These are phyloP conservation scores for Venustampulla echinocandica DNA, from an alignment of 495 filamentous ascomycete species.

Conservation along the genomic window DNA sequence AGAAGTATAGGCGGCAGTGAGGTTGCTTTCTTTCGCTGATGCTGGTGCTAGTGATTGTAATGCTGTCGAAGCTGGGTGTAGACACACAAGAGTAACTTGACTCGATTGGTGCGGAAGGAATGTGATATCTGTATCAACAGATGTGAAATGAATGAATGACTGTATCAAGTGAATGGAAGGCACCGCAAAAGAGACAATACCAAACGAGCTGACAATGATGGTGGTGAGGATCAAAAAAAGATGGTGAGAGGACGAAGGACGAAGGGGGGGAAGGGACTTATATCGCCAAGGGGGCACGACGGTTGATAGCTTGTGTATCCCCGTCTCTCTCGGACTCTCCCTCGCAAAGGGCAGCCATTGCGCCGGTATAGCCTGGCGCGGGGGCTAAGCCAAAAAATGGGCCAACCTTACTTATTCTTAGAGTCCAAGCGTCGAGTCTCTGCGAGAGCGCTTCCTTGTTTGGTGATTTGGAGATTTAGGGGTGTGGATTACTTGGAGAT, in stretches of 20 bases:
- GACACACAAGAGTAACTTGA: conserved; percentile 20
- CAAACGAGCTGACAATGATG: too few relatives aligned
- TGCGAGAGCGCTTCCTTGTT: too few relatives aligned
- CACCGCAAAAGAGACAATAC: background rate
- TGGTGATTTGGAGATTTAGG: too few relatives aligned
- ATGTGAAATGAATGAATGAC: conserved; percentile 4
- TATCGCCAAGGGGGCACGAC: background rate
- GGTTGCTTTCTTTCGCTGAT: background rate
- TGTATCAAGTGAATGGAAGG: background rate
- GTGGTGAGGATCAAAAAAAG: too few relatives aligned
- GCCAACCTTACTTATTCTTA: too few relatives aligned
- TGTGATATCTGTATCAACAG: conserved; percentile 20
- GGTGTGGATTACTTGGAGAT: too few relatives aligned
- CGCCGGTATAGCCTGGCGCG: too few relatives aligned
- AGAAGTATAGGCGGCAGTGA: background rate
- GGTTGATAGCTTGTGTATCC: too few relatives aligned
- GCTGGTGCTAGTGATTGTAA: conserved; percentile 1
- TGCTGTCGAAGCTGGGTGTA: conserved; percentile 20
- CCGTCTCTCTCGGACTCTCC: background rate
- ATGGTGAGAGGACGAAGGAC: conserved; percentile 11
- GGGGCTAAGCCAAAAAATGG: too few relatives aligned
- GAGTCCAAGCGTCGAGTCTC: too few relatives aligned
- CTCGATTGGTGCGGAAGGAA: conserved; percentile 19
- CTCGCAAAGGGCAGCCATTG: background rate
- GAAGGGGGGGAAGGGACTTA: conserved; percentile 1